Evolutionary conservation across 2,329 filamentous ascomycete species (phyloP), one percentile per base, ranked within the genome.

Genomic region (Botrytis sinoallii): DNA sequence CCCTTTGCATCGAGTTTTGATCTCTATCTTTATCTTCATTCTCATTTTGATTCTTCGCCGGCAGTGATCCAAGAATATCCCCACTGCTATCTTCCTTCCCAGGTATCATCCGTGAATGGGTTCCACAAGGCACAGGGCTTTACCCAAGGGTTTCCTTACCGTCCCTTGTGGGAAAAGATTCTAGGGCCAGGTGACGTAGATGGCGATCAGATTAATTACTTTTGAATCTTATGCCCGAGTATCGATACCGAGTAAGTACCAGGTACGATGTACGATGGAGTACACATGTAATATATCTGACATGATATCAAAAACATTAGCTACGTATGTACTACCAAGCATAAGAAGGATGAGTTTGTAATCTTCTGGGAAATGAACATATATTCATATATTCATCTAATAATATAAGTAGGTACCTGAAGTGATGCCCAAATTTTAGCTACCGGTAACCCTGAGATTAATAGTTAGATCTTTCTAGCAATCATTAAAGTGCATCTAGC

Each of bases 131-230:
- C 64, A 40, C 64, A 38, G 29, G 44, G 22, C 59, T 61, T 61
- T 25, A 38, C 35, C 35, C 25, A 32, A n/a, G 44, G 29, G 20
- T 35, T n/a, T 66, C 32, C 46, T 55, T 40, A 29, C 48, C 65
- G 48, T 32, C 48, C 48, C 48, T 42, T 52, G 64, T 57, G 38
- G 38, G 14, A 40, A 32, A 32, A 32, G 38, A 69, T 57, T 29
- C 61, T 22, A 29, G 38, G 61, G 16, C n/a, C 25, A 10, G 32
- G 65, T 68, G 65, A 55, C 66, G 66, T 57, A 57, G 35, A 57
- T 32, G 65, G 65, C 65, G 65, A 68, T 68, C 35, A 40, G 65
- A 55, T 55, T 55, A 38, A 55, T 68, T 68, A 3, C 46, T 38
- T 67, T 38, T 67, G 4, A 22, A 52, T 67, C 64, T 55, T 29